Base-by-base conservation (phyloP, 1,284 basidiomycete species). In the Melampsora larici-populina region DNA sequence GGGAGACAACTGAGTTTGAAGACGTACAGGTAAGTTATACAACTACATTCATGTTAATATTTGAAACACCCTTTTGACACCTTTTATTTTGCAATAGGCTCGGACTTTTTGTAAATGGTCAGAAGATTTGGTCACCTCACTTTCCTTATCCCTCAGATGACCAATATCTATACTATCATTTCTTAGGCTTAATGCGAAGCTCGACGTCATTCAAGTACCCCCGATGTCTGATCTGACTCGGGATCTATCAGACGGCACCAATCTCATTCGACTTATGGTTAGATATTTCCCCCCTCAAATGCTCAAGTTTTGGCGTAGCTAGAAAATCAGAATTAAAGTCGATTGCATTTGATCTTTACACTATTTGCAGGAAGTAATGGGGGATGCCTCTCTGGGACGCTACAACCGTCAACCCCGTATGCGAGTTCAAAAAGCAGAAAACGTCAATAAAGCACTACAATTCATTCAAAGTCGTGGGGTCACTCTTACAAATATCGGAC, bases 341-440 rank as follows among this genome's bases (percentile, higher is more conserved):
- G 6, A 29, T 21, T 0, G 17, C 29, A 48, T 13, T 9, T 3
- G 3, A 63, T 26, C 2, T 31, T 31, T 29, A 43, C 40, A 43
- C 29, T 24, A 71, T 75, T 33, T 24, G 17, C 67, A 78, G 79
- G 95, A 84, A 78, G 82, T 83, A 78, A 82, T 85, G 81, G 83
- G 84, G 49, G 94, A 97, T 82, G 90, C 90, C 0, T 92, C 91
- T 33, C 87, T 98, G 18, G 96, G 95, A 9, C 87, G 92, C 80
- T 98, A 96, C 84, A 97, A 97, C 85, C 90, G 88, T 83, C 89
- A 88, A 75, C 96, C 96, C 0, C 87, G 90, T 58, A 94, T 97
- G 88, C 89, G 95, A 65, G 90, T 99, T 0, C 96, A 99, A 84
- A 97, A 95, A 83, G 94, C 94, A 2, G 96, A 99, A 87, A 99